phyloP scores from a whole-genome alignment of 805 yeast genomes.

The Saturnispora mendoncae region DNA sequence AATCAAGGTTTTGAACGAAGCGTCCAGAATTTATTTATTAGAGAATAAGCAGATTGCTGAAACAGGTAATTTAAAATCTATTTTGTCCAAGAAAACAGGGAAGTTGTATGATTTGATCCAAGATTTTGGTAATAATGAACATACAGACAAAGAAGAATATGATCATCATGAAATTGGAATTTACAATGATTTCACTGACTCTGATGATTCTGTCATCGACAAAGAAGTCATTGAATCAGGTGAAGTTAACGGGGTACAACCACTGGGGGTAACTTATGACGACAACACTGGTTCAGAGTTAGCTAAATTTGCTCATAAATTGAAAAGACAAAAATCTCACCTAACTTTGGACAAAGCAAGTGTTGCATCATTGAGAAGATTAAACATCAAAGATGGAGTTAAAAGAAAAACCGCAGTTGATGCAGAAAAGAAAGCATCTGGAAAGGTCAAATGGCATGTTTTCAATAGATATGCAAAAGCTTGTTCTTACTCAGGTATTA shows the following conservation, averaged over 20 bases:
- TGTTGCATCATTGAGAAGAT: constrained; percentile 47
- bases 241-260: constrained; percentile 12
- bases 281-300: constrained; percentile 15
- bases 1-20: constrained; percentile 44
- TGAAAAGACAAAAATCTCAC: constrained; percentile 11
- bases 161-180: constrained; percentile 1
- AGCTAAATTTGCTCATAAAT: constrained; percentile 11
- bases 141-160: neutral
- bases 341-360: constrained; percentile 49
- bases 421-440: constrained; percentile 47
- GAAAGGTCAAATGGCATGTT: constrained; percentile 47
- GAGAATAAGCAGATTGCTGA: constrained; percentile 49
- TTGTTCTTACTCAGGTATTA: constrained; percentile 45
- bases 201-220: constrained; percentile 6
- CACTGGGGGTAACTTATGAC: constrained; percentile 14
- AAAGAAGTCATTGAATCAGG: constrained; percentile 8
- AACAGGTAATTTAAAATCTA: constrained; percentile 39
- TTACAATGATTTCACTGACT: constrained; percentile 1
- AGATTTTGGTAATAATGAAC: constrained; percentile 29
- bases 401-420: constrained; percentile 36
- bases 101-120: constrained; percentile 28
- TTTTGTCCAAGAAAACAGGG: constrained; percentile 19
- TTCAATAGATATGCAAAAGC: constrained; percentile 51
- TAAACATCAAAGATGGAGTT: constrained; percentile 22
- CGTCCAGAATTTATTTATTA: constrained; percentile 53